Evolutionary conservation across 1,284 basidiomycete genomes (phyloP).

Genomic region (Leccinum subspadiceum): DNA sequence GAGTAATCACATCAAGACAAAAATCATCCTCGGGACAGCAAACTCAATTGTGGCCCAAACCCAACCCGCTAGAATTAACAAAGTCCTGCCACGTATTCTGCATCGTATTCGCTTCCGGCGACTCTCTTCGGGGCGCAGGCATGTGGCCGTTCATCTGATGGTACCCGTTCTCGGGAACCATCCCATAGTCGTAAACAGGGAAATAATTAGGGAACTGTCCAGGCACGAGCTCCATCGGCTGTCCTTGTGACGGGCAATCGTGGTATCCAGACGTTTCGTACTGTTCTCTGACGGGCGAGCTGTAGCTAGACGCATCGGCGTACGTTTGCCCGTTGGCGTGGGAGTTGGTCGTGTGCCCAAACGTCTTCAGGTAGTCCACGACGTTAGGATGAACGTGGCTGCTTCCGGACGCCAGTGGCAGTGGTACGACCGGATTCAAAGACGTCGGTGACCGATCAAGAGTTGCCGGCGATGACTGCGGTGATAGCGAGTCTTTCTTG

Average conservation of each 20-base stretch:
- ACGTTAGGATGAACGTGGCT: slow-evolving; percentile 55
- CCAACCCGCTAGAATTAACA: slow-evolving; percentile 37
- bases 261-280: slow-evolving; percentile 28
- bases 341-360: slow-evolving; percentile 40
- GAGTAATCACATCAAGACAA: slow-evolving; percentile 2
- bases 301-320: slow-evolving; percentile 25
- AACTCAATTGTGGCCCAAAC: slow-evolving; percentile 21
- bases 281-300: slow-evolving; percentile 28
- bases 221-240: slow-evolving; percentile 32
- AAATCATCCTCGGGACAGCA: neutral
- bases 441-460: slow-evolving; percentile 67
- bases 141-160: slow-evolving; percentile 37
- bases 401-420: slow-evolving; percentile 45
- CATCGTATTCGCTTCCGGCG: slow-evolving; percentile 55
- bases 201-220: slow-evolving; percentile 65
- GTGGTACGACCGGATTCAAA: slow-evolving; percentile 61
- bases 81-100: slow-evolving; percentile 61
- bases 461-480: slow-evolving; percentile 49
- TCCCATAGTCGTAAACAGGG: slow-evolving; percentile 71
- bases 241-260: slow-evolving; percentile 26
- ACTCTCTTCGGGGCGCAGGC: slow-evolving; percentile 40
- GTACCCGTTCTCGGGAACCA: slow-evolving; percentile 35
- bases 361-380: slow-evolving; percentile 65
- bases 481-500: slow-evolving; percentile 53
- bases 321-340: slow-evolving; percentile 27